phyloP scores from a whole-genome alignment of 1,284 basidiomycete species.

The Stereum hirsutum region DNA sequence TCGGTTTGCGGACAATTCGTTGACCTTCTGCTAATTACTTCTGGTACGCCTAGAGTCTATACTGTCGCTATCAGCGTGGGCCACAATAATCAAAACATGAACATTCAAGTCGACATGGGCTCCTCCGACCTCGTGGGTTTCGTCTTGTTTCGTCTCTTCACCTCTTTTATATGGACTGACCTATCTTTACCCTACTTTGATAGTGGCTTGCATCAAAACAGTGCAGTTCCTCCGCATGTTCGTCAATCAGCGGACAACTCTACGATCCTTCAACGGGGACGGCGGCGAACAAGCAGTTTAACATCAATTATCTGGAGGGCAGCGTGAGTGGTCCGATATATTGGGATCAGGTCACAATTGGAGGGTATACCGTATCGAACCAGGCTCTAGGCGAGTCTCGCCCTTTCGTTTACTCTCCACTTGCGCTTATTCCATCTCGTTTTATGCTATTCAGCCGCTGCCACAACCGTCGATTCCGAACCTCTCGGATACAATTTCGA shows the following conservation, averaged over 20 bases:
- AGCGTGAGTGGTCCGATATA: constrained; percentile 47
- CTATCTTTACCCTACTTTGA: not conserved
- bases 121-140: constrained; percentile 62
- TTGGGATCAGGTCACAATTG: constrained; percentile 54
- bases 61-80: constrained; percentile 49
- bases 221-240: constrained; percentile 41
- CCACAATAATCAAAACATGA: constrained; percentile 33
- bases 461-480: constrained; percentile 38
- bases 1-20: too few relatives aligned
- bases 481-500: constrained; percentile 42
- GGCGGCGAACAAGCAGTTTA: constrained; percentile 30
- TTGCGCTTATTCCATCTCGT: too few relatives aligned
- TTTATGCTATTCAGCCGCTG: too few relatives aligned
- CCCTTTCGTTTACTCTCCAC: too few relatives aligned
- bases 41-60: too few relatives aligned
- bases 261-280: constrained; percentile 44
- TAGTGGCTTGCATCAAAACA: constrained; percentile 61
- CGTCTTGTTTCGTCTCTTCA: too few relatives aligned
- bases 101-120: constrained; percentile 65
- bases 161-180: not conserved
- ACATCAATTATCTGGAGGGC: constrained; percentile 51
- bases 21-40: too few relatives aligned
- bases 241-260: constrained; percentile 27
- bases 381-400: constrained; percentile 50
- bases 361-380: constrained; percentile 44